These are phyloP conservation scores for Lipomyces spencermartinsiae DNA, from an alignment of 805 yeast genomes.

Conservation along the genomic window DNA sequence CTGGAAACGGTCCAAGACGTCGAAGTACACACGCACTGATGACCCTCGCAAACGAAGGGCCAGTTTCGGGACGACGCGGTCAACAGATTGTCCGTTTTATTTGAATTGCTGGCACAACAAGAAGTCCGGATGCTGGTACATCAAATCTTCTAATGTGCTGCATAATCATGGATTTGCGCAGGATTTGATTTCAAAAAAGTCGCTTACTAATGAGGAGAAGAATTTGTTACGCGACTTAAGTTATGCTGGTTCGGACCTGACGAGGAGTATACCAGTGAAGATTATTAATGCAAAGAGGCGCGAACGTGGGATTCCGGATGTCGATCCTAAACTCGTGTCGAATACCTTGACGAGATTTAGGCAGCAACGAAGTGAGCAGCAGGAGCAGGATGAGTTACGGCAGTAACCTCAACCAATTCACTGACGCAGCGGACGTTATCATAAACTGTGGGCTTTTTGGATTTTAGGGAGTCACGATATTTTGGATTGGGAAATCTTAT, in stretches of 20 bases:
- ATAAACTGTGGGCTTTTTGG: not conserved
- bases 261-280: slow-evolving; percentile 30
- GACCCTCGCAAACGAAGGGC: slow-evolving; percentile 27
- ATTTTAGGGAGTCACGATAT: not conserved
- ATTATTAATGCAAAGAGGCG: slow-evolving; percentile 32
- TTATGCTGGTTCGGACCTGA: slow-evolving; percentile 31
- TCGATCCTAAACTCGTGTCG: slow-evolving; percentile 34
- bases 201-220: slow-evolving; percentile 26
- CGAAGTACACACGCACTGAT: slow-evolving; percentile 31
- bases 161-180: slow-evolving; percentile 33
- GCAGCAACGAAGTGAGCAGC: slow-evolving; percentile 13
- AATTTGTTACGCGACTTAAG: slow-evolving; percentile 25
- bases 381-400: slow-evolving; percentile 3
- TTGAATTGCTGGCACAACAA: slow-evolving; percentile 37
- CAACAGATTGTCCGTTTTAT: slow-evolving; percentile 35
- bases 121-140: slow-evolving; percentile 35
- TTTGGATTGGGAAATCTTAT: not conserved
- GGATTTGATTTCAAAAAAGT: slow-evolving; percentile 27
- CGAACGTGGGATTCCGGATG: slow-evolving; percentile 33
- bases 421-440: not conserved
- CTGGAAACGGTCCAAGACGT: slow-evolving; percentile 36
- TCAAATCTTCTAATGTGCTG: slow-evolving; percentile 30
- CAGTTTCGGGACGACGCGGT: slow-evolving; percentile 32
- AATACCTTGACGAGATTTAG: slow-evolving; percentile 29
- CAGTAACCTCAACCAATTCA: not conserved